A percentile compares a stretch with the other conserved stretches of the same genome.
phyloP scores from a whole-genome alignment of 805 yeast genomes.

The Yarrowia hollandica region DNA sequence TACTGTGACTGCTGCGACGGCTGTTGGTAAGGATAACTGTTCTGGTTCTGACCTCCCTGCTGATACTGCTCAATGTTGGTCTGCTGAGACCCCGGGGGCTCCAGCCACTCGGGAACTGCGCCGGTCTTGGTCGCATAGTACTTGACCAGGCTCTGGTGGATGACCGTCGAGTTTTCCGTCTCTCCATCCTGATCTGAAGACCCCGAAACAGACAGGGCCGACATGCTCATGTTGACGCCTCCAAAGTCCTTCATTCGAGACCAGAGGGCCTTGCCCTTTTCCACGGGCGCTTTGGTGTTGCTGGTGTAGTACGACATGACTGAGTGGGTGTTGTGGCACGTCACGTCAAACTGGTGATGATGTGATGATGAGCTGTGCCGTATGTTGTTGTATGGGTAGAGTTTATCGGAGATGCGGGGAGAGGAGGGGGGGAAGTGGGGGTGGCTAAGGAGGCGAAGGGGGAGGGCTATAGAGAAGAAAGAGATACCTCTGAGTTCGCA shows the following conservation, averaged over 20 bases:
- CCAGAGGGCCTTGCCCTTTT: constrained; percentile 15
- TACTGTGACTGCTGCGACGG: not conserved
- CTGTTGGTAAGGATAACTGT: not conserved
- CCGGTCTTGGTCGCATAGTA: constrained; percentile 42
- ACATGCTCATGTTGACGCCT: constrained; percentile 30
- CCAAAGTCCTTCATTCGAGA: constrained; percentile 23
- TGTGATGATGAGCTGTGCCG: not conserved
- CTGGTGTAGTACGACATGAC: constrained; percentile 18
- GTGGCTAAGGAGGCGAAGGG: too few relatives aligned
- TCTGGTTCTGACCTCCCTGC: not conserved
- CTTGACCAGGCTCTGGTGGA: constrained; percentile 48
- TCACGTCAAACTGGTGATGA: not conserved
- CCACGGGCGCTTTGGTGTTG: constrained; percentile 22
- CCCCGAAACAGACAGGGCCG: constrained; percentile 36
- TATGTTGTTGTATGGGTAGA: not conserved
- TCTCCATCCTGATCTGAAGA: constrained; percentile 48
- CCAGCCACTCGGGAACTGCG: constrained; percentile 41
- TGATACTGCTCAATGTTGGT: not conserved
- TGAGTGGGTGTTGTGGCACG: not conserved
- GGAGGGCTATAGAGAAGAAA: too few relatives aligned
- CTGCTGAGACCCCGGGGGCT: constrained; percentile 30
- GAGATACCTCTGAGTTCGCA: too few relatives aligned
- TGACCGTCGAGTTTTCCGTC: constrained; percentile 46
- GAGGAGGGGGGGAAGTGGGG: too few relatives aligned
- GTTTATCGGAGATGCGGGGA: too few relatives aligned